Percentiles rank a stretch among this genome's conserved stretches.
Conservation (phyloP, 108 stramenopile genomes). For the Schizochytrium sp. region DNA sequence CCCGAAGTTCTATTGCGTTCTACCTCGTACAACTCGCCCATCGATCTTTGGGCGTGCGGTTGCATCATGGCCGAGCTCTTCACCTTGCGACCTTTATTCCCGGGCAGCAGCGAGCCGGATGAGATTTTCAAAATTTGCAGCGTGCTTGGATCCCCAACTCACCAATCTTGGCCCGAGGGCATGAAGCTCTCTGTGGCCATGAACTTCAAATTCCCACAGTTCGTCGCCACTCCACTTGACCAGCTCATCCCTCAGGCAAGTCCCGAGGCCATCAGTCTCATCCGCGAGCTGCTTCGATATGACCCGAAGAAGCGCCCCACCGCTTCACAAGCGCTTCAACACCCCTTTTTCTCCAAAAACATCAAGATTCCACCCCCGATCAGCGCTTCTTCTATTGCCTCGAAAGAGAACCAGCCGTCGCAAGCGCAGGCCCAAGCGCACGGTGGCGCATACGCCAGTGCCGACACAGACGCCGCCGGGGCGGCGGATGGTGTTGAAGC, state of each 20-base stretch:
- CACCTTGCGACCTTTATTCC: slow-evolving; percentile 78
- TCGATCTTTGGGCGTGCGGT: slow-evolving; percentile 85
- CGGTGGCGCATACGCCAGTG: not conserved
- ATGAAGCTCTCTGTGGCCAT: slow-evolving; percentile 51
- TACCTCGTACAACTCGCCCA: slow-evolving; percentile 67
- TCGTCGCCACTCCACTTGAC: slow-evolving; percentile 45
- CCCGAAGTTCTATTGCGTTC: slow-evolving; percentile 78
- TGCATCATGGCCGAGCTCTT: slow-evolving; percentile 82
- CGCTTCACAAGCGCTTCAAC: slow-evolving; percentile 53
- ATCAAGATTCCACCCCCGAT: not conserved
- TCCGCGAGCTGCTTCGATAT: slow-evolving; percentile 43
- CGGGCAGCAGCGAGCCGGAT: slow-evolving; percentile 76
- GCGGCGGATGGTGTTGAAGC: no score
- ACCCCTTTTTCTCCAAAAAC: slow-evolving; percentile 53
- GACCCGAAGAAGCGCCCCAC: slow-evolving; percentile 65
- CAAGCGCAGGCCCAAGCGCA: not conserved
- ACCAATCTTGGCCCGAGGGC: slow-evolving; percentile 54
- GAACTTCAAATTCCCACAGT: slow-evolving; percentile 56
- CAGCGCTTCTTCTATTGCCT: not conserved
- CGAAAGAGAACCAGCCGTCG: not conserved
- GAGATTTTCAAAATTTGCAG: slow-evolving; percentile 72
- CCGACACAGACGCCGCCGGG: not conserved
- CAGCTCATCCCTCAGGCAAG: slow-evolving; percentile 48
- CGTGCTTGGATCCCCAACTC: slow-evolving; percentile 63
- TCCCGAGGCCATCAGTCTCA: slow-evolving; percentile 38